phyloP scores from a whole-genome alignment of 2,329 filamentous ascomycete genomes.

The Aschersonia sp. region DNA sequence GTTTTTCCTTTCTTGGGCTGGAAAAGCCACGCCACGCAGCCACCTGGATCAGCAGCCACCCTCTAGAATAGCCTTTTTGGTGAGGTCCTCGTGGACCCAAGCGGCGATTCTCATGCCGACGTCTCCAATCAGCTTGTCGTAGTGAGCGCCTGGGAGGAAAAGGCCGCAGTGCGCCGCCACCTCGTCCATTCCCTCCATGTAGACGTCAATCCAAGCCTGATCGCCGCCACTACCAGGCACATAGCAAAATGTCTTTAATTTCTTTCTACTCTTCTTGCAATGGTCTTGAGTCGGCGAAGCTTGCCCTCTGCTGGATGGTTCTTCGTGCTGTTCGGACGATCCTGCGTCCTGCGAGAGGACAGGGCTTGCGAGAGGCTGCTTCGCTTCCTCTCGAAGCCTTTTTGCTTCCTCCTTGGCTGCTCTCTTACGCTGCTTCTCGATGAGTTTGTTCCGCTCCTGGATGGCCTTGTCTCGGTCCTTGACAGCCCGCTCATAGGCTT shows the following conservation, averaged over 20 bases:
- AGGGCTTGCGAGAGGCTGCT: conserved; percentile 6
- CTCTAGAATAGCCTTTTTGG: background rate
- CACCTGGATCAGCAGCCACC: background rate
- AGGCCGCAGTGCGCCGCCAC: conserved; percentile 73
- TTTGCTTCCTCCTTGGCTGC: conserved; percentile 23
- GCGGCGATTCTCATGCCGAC: conserved; percentile 32
- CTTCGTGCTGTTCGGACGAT: conserved; percentile 6
- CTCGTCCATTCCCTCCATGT: conserved; percentile 74
- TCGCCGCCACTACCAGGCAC: conserved; percentile 48
- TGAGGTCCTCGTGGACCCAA: background rate
- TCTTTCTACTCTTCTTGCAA: conserved; percentile 20
- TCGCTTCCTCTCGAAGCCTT: conserved; percentile 19
- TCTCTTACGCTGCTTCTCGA: conserved; percentile 37
- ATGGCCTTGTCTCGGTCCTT: conserved; percentile 53
- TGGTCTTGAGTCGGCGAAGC: background rate
- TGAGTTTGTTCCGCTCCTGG: conserved; percentile 45
- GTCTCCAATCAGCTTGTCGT: conserved; percentile 64
- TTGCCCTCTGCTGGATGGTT: too few relatives aligned
- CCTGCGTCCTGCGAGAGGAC: background rate
- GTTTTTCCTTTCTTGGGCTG: too few relatives aligned
- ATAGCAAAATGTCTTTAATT: conserved; percentile 66
- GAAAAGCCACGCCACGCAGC: too few relatives aligned
- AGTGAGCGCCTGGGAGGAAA: conserved; percentile 60
- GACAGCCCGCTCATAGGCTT: conserved; percentile 50
- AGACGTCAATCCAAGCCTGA: conserved; percentile 60